Conservation (phyloP, 768 basidiomycete genomes). For the Amanita inopinata region DNA sequence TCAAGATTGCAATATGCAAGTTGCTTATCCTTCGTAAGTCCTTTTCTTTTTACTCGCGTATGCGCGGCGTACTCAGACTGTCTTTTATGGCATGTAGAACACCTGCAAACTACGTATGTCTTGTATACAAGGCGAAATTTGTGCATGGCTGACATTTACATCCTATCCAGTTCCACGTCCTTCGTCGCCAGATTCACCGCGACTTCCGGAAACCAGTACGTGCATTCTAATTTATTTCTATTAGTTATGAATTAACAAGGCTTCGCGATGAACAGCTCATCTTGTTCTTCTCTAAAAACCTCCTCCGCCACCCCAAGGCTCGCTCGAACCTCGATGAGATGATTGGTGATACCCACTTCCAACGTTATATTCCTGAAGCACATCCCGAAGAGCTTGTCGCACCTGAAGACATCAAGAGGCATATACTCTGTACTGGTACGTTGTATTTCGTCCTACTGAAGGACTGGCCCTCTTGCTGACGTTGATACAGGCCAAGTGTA, state of each 20-base stretch:
- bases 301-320: constrained; percentile 90
- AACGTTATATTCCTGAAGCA: constrained; percentile 85
- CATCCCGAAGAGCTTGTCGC: constrained; percentile 62
- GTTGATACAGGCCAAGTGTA: constrained; percentile 92
- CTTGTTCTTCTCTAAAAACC: constrained; percentile 93
- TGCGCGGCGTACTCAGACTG: constrained; percentile 10
- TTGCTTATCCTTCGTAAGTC: constrained; percentile 90
- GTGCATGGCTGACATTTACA: no score
- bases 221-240: neutral
- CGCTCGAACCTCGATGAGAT: constrained; percentile 84
- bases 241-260: neutral
- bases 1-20: constrained; percentile 99
- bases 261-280: constrained; percentile 47
- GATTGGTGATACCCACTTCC: constrained; percentile 82
- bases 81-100: constrained; percentile 39
- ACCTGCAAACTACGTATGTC: constrained; percentile 78
- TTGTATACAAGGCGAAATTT: neutral
- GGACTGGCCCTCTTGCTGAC: neutral
- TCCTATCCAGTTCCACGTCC: constrained; percentile 72
- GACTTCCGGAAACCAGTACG: constrained; percentile 95
- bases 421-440: constrained; percentile 80
- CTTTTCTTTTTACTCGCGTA: neutral
- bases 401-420: constrained; percentile 82
- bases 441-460: constrained; percentile 1
- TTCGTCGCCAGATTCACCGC: constrained; percentile 93